Evolutionary conservation across 208 protist species (phyloP), one percentile per base, ranked within the genome.

Genomic region (Wallacemonas sp.): DNA sequence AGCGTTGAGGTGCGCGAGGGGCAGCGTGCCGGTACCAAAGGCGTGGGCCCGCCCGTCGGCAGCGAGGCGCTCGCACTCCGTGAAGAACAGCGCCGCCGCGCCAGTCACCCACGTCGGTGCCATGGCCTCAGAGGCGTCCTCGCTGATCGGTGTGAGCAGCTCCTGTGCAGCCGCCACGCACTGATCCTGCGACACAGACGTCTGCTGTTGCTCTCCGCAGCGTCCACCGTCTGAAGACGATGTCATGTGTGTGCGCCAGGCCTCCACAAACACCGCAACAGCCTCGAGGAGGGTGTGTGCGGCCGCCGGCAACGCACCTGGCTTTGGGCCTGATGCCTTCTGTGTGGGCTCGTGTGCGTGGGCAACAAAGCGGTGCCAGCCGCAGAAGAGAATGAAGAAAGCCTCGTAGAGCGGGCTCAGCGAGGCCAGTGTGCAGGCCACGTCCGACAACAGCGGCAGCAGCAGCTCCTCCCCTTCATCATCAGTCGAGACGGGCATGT

Each of bases 1-100:
- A 11, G 54, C 57, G 5, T 39, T 31, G 28, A 79, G 12, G 1
- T 65, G 32, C 14, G 12, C n/a, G n/a, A 76, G 26, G 2, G 73
- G 49, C 59, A 84, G 67, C 10, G 42, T 46, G 5, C 77, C 70
- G 14, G 38, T 14, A 29, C 45, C 57, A 44, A 83, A 80, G 36
- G 57, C 65, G 28, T 76, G 75, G 5, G 81, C 74, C 1, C 57
- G 65, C 23, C 77, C 82, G 18, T 68, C 61, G 20, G 41, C 64
- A 1, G 61, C 61, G 14, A 67, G 57, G 4, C 61, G 42, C 32
- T 67, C 72, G 61, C 66, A 76, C 49, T 77, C 76, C 23, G n/a
- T 61, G 36, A 77, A 77, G 18, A 70, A 52, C 23, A 68, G 25
- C 31, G 57, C 67, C n/a, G 63, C 71, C 18, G 72, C 22, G 7